A percentile compares a stretch with the other conserved stretches of the same genome.
Evolutionary conservation across 768 basidiomycete genomes (phyloP).

Genomic region (Phallus indusiatus): DNA sequence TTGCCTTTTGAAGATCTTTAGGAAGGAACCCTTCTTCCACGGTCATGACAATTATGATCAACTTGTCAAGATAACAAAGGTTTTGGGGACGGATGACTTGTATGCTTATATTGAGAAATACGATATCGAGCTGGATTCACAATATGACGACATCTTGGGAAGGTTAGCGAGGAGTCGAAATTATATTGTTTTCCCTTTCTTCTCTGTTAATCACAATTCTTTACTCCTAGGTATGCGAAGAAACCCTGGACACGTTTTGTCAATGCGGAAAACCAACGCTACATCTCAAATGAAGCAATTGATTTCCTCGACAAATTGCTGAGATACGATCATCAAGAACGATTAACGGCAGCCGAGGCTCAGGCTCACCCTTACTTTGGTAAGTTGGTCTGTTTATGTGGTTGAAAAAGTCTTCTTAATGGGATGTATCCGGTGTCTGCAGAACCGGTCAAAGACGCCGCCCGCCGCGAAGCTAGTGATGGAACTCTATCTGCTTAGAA

Average conservation of each 20-base stretch:
- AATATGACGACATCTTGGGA: conserved; percentile 90
- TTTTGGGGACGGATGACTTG: conserved; percentile 91
- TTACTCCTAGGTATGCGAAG: conserved; percentile 60
- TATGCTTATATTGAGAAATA: conserved; percentile 92
- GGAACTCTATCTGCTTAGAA: conserved; percentile 3
- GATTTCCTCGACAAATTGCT: conserved; percentile 93
- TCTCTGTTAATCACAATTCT: conserved; percentile 3
- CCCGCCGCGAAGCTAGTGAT: conserved; percentile 4
- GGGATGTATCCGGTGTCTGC: neutral
- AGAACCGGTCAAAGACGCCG: conserved; percentile 7
- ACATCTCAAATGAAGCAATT: conserved; percentile 94
- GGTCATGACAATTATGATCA: conserved; percentile 99
- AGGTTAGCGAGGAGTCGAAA: conserved; percentile 35
- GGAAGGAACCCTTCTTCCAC: conserved; percentile 99
- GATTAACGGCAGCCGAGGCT: conserved; percentile 89
- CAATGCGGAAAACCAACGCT: conserved; percentile 91
- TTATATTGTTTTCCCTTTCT: conserved; percentile 9
- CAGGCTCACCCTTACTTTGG: conserved; percentile 92
- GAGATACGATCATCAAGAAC: conserved; percentile 95
- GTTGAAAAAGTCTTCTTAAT: neutral
- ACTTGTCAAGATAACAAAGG: conserved; percentile 95
- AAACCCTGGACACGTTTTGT: conserved; percentile 96
- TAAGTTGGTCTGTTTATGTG: conserved; percentile 22
- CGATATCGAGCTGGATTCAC: conserved; percentile 89
- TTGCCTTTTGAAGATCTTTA: conserved; percentile 68